Conservation (phyloP, 163 green algal genomes). For the Scenedesmus sp. region DNA sequence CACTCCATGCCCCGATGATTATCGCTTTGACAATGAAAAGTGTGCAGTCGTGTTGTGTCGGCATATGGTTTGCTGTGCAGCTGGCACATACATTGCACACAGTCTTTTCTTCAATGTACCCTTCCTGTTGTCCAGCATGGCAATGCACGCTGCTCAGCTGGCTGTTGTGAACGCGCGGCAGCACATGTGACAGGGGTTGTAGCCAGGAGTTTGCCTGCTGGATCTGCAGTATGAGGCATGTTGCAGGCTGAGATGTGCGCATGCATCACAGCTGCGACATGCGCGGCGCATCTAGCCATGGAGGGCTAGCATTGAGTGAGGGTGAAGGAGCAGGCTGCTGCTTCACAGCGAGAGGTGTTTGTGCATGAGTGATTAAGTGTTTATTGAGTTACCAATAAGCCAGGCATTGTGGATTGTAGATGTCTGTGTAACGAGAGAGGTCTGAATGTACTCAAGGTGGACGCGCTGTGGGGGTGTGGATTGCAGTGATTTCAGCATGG, state of each 20-base stretch:
- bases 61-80: not conserved
- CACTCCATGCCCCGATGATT: not conserved
- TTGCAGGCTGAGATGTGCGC: too few relatives aligned
- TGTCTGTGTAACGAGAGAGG: too few relatives aligned
- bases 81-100: not conserved
- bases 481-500: too few relatives aligned
- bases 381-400: too few relatives aligned
- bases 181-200: not conserved
- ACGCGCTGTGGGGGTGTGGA: too few relatives aligned
- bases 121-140: not conserved
- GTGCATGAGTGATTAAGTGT: too few relatives aligned
- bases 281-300: not conserved
- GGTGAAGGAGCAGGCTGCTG: too few relatives aligned
- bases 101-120: not conserved
- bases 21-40: not conserved
- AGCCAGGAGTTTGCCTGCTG: not conserved
- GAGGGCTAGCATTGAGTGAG: too few relatives aligned
- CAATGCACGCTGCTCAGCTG: constrained; percentile 21
- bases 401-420: too few relatives aligned
- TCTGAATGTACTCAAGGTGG: too few relatives aligned
- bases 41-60: not conserved
- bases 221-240: not conserved
- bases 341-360: too few relatives aligned
- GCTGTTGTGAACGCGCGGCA: constrained; percentile 28
- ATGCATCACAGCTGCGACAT: not conserved